Evolutionary conservation across 2,329 filamentous ascomycete genomes (phyloP), one percentile per base, ranked within the genome.

Genomic region (Beauveria sp.): DNA sequence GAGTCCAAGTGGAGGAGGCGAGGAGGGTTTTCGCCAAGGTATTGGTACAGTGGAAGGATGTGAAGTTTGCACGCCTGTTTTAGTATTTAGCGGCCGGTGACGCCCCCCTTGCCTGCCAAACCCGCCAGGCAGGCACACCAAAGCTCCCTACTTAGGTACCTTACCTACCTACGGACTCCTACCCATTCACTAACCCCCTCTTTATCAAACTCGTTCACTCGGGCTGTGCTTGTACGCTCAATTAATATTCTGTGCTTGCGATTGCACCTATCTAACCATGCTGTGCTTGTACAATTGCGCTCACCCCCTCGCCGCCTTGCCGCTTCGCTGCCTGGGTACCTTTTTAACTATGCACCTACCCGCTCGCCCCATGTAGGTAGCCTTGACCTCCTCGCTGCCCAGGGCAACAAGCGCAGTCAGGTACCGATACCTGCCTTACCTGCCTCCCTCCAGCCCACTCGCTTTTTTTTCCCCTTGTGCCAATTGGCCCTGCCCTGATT

Each of bases 1-100:
- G 50, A 54, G 26, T 37, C 47, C 22, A 48, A 55, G 56, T 60
- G 57, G 44, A 54, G 61, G 56, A 59, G 41, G 56, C 30, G 37
- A 55, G 26, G 52, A 47, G 52, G 56, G 52, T 60, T 60, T 60
- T 60, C 48, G 34, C 57, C 56, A 60, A 51, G 44, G 55, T 59
- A 37, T 22, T 34, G 50, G 20, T 34, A 37, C 28, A 52, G 40
- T 26, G 30, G 51, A 55, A 54, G 61, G 61, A 20, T 51, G 44
- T 51, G 44, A 55, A 59, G 51, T 47, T 47, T 44, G 50, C 43
- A 47, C 47, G 48, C 48, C 43, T 28, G n/a, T 59, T 41, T 26
- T 26, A 40, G 40, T 44, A 44, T 18, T n/a, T 54, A 62, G 61
- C 47, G 61, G 61, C 43, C 40, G 53, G 40, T 55, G 41, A 46